Evolutionary conservation across 352 stramenopile genomes (phyloP), one percentile per base, ranked within the genome.

Genomic region (Globisporangium recalcitrans): DNA sequence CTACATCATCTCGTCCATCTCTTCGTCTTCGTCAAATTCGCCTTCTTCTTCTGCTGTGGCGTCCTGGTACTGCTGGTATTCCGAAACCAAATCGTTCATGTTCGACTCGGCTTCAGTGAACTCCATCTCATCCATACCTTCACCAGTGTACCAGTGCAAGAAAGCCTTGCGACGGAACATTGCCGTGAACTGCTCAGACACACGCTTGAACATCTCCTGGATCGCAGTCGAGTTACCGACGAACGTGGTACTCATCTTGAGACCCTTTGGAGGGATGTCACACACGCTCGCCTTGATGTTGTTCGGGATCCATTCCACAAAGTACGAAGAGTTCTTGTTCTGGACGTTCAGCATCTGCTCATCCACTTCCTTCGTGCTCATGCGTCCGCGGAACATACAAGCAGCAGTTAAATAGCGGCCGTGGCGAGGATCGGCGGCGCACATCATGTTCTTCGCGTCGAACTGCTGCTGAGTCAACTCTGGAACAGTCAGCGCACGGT

Each of bases 51-150:
- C 97, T 74, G 95, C 96, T 62, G 97, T 99, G 46, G 97, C 97
- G 70, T 99, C 98, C 79, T 99, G 98, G 87, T 99, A 99, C 81
- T 99, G 98, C 85, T 99, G 98, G 87, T 99, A 99, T 82, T 99
- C 98, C 53, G 97, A 99, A 54, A 99, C 97, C 62, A 99, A 83
- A 84, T 99, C 98, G 82, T 99, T 99, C 95, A 99, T 98, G 95
- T 99, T 99, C 63, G 95, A 99, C 84, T 99, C 97, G 36, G 98
- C 98, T 87, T 99, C 98, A 52, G 98, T 99, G 87, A 99, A 99
- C 84, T 99, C 98, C 98, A 99, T 99, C 82, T 99, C 97, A 72
- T 99, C 98, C 98, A 99, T 99, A 77, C 98, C 98, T 84, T 99
- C 98, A 52, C 98, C 97, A 49, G 98, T 99, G 90, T 99, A 99